Conservation (phyloP, 495 filamentous ascomycete genomes). For the Hypoxylon perforatum region DNA sequence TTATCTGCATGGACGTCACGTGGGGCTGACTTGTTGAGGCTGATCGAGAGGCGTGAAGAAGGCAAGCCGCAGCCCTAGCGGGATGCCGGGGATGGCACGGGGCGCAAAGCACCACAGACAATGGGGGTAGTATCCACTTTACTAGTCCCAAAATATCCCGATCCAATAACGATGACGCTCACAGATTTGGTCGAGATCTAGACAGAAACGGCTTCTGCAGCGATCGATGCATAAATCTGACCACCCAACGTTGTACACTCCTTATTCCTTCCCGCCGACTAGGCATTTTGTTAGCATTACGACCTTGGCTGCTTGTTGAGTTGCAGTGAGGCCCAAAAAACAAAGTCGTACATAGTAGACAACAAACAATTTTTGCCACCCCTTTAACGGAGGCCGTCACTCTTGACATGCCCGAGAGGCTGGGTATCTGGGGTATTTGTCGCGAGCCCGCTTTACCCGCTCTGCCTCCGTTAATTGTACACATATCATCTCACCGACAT, state of each 20-base stretch:
- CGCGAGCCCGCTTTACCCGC: too few relatives aligned
- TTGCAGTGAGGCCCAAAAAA: neutral
- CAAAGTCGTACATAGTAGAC: too few relatives aligned
- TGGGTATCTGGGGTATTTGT: too few relatives aligned
- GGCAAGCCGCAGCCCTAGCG: neutral
- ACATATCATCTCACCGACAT: too few relatives aligned
- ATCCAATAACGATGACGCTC: constrained; percentile 26
- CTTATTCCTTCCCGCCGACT: neutral
- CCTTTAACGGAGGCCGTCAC: too few relatives aligned
- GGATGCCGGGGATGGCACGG: neutral
- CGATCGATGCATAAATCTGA: constrained; percentile 24
- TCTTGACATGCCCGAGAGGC: too few relatives aligned
- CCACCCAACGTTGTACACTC: neutral
- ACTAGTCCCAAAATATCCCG: constrained; percentile 16
- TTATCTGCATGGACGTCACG: neutral
- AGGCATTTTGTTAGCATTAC: neutral
- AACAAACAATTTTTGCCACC: too few relatives aligned
- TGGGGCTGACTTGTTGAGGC: constrained; percentile 28
- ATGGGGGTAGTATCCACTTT: neutral
- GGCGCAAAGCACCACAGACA: neutral
- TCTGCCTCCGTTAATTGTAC: too few relatives aligned
- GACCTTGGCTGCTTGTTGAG: too few relatives aligned
- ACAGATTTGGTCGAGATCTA: constrained; percentile 28
- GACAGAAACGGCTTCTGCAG: constrained; percentile 28
- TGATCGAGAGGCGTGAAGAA: too few relatives aligned